phyloP scores from a whole-genome alignment of 148 eudicot genomes.

The Agrostemma githago region DNA sequence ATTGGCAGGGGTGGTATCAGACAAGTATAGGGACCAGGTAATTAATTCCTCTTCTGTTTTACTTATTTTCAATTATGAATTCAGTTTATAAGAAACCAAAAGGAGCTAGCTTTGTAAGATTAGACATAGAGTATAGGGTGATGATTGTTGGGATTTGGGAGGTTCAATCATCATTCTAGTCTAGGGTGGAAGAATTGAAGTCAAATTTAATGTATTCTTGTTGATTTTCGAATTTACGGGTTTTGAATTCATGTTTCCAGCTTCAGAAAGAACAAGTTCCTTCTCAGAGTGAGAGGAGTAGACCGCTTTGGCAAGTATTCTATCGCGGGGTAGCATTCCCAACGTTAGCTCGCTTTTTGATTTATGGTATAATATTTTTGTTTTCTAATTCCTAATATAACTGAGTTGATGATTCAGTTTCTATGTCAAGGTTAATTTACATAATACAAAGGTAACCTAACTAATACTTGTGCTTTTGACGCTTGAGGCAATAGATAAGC shows the following conservation, averaged over 20 bases:
- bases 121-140: background rate
- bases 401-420: background rate
- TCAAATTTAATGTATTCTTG: background rate
- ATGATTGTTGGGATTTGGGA: background rate
- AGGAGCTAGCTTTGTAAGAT: background rate
- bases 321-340: conserved; percentile 70
- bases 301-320: conserved; percentile 54
- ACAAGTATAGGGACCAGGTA: conserved; percentile 62
- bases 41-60: background rate
- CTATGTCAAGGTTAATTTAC: background rate
- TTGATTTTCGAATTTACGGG: background rate
- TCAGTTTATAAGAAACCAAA: conserved; percentile 1
- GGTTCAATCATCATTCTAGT: background rate
- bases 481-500: background rate
- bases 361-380: conserved; percentile 43
- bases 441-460: no score
- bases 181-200: background rate
- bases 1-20: conserved; percentile 53
- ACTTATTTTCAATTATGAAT: background rate
- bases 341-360: conserved; percentile 60
- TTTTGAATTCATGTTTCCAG: conserved; percentile 29
- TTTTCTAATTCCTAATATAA: background rate
- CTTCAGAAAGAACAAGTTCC: conserved; percentile 35
- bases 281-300: conserved; percentile 35
- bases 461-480: background rate